These are phyloP conservation scores for Lyophyllum shimeji DNA, from an alignment of 768 basidiomycete genomes.

Conservation along the genomic window DNA sequence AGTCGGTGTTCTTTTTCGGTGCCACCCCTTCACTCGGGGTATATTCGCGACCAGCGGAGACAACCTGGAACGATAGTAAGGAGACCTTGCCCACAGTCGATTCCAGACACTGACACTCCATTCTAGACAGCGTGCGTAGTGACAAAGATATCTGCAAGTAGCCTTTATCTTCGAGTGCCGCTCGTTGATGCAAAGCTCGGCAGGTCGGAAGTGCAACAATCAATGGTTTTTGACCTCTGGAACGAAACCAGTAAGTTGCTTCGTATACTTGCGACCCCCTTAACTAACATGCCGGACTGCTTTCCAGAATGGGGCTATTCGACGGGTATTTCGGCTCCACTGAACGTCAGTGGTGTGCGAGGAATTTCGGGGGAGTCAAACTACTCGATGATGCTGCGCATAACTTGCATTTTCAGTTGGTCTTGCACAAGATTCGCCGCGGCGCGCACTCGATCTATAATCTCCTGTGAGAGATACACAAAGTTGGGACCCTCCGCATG, in stretches of 20 bases:
- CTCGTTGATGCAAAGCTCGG: neutral
- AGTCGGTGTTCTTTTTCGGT: too few species aligned
- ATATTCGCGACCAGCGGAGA: constrained; percentile 15
- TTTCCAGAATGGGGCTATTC: constrained; percentile 18
- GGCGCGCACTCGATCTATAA: neutral
- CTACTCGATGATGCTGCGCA: neutral
- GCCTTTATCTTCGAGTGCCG: neutral
- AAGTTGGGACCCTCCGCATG: constrained; percentile 6
- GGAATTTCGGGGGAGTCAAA: constrained; percentile 8
- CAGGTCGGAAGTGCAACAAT: constrained; percentile 19
- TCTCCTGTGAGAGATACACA: neutral
- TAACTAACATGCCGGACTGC: neutral
- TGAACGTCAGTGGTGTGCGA: neutral
- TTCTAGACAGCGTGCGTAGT: constrained; percentile 12
- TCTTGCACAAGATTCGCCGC: neutral
- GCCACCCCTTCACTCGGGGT: constrained; percentile 1
- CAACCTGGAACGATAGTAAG: constrained; percentile 18
- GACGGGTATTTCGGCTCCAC: constrained; percentile 1
- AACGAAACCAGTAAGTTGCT: constrained; percentile 18
- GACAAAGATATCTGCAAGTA: constrained; percentile 17
- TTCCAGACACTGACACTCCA: constrained; percentile 18
- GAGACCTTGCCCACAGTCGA: constrained; percentile 14
- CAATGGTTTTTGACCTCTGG: constrained; percentile 15
- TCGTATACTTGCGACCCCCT: too few species aligned
- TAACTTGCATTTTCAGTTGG: too few species aligned